Evolutionary conservation across 129 eudicot species (phyloP).

Genomic region (Tanacetum coccineum): DNA sequence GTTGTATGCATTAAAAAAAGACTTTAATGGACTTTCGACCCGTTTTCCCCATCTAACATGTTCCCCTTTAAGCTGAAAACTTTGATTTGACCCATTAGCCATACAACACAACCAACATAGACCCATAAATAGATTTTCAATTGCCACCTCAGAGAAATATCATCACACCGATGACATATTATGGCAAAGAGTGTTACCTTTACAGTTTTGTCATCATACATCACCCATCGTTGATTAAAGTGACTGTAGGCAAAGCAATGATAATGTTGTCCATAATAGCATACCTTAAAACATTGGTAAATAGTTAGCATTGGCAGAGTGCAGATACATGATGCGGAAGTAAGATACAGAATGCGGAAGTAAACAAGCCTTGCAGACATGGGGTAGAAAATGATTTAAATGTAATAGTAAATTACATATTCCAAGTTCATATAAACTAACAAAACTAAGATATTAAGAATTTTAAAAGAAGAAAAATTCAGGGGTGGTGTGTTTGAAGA

Average conservation of each 20-base stretch:
- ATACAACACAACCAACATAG: not conserved
- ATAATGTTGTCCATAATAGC: constrained; percentile 97
- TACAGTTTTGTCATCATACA: constrained; percentile 96
- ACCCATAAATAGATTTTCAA: not conserved
- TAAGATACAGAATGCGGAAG: too few species aligned
- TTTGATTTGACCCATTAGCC: not conserved
- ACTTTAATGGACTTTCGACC: not conserved
- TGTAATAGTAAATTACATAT: too few species aligned
- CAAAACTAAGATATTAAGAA: not conserved
- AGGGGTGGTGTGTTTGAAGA: too few species aligned
- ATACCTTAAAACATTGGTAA: constrained; percentile 46
- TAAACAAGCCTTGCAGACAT: not conserved
- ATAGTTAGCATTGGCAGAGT: not conserved
- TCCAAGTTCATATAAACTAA: too few species aligned
- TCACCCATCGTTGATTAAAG: constrained; percentile 67
- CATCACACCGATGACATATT: constrained; percentile 1
- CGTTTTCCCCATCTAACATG: not conserved
- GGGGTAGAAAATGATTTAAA: too few species aligned
- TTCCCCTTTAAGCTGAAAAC: not conserved
- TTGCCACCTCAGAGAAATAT: not conserved
- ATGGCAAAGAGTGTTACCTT: constrained; percentile 46
- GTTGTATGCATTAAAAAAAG: not conserved
- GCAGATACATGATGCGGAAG: not conserved
- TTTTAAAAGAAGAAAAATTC: not conserved
- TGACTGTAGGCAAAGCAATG: constrained; percentile 89